Evolutionary conservation across 768 basidiomycete genomes (phyloP), one percentile per base, ranked within the genome.

Genomic region (Lactarius deliciosus): DNA sequence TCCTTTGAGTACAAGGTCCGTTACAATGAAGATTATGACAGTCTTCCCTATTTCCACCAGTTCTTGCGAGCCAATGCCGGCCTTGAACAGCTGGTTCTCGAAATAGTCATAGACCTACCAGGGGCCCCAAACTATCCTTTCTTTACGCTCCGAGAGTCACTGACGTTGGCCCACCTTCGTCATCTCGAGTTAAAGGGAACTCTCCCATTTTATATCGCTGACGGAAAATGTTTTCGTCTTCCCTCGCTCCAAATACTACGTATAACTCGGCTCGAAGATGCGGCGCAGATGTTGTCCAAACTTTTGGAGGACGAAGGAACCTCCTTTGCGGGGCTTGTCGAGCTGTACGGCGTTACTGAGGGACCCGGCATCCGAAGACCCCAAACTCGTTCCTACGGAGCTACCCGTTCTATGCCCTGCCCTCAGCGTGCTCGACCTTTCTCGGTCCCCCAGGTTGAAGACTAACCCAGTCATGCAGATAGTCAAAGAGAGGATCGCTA

Each of bases 51-150:
- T 15, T n/a, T 73, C 32, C 54, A 69, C 30, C 54, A 9, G 58
- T 32, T 76, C 47, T 58, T 77, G n/a, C 68, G 66, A 32, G 56
- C 53, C 20, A 74, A 75, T 57, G 63, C 64, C 20, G 30, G 60
- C 3, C 66, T 78, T 22, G 68, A 71, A 55, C 63, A 50, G 30
- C 55, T 77, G 18, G 60, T 69, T 28, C 7, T 68, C n/a, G 25
- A 63, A 50, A 13, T 57, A 5, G 18, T n/a, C 30, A 34, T 8
- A 7, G 11, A 36, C 11, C 10, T 53, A 6, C 4, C 15, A 40
- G 41, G 30, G 25, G 3, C 15, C 25, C 34, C 59, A 11, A 36
- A 56, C 7, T 11, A 36, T 36, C 11, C 11, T 36, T 36, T 36
- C 11, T 11, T 0, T 36, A 11, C 15, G 13, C 3, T 15, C 36